These are phyloP conservation scores for Colletotrichum lentis DNA, from an alignment of 2,329 filamentous ascomycete species.

Conservation along the genomic window DNA sequence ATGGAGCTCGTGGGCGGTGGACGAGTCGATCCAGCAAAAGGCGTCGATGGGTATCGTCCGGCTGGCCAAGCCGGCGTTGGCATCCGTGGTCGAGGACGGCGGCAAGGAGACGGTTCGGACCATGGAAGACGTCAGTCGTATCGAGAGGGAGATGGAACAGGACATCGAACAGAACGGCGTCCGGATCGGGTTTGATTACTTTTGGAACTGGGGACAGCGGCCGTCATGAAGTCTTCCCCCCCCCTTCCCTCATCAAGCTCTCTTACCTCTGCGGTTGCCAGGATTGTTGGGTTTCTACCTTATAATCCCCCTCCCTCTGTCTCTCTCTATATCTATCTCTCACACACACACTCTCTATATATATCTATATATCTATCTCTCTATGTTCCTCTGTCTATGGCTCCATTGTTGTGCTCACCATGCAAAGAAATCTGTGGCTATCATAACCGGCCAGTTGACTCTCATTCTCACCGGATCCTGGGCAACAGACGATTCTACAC, in stretches of 20 bases:
- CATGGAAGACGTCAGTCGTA: constrained; percentile 18
- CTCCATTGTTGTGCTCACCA: too few relatives aligned
- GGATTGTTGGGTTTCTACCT: too few relatives aligned
- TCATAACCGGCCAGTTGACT: too few relatives aligned
- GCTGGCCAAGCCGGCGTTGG: constrained; percentile 9
- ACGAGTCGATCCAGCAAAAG: constrained; percentile 10
- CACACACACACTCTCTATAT: too few relatives aligned
- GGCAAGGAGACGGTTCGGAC: constrained; percentile 23
- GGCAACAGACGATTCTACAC: too few relatives aligned
- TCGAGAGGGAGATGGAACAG: constrained; percentile 11
- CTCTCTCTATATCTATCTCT: too few relatives aligned
- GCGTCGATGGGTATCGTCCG: neutral
- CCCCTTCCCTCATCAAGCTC: too few relatives aligned
- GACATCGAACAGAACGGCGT: constrained; percentile 14
- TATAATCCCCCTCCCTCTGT: too few relatives aligned
- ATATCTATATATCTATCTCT: too few relatives aligned
- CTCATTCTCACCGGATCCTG: too few relatives aligned
- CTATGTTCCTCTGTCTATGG: too few relatives aligned
- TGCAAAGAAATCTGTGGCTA: neutral
- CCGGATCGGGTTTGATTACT: constrained; percentile 19
- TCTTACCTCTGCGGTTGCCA: too few relatives aligned
- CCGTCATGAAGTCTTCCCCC: neutral
- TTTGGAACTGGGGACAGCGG: constrained; percentile 25
- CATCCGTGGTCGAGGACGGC: constrained; percentile 19
- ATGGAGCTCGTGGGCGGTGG: constrained; percentile 29